A percentile compares a stretch with the other conserved stretches of the same genome.
Evolutionary conservation across 2,329 filamentous ascomycete genomes (phyloP).

Genomic region (Pseudocercospora musae): DNA sequence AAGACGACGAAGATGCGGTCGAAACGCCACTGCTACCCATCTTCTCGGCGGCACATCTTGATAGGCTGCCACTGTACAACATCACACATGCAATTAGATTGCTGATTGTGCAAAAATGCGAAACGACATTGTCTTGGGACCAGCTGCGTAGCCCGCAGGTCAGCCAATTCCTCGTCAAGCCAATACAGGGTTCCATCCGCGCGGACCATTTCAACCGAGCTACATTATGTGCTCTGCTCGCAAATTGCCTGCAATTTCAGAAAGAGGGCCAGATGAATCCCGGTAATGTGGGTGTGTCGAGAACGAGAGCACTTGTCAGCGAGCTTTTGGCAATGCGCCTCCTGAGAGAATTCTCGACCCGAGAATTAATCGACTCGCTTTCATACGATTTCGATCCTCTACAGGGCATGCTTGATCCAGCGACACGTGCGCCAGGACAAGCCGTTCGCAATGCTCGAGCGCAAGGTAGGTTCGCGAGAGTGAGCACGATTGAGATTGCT

Average conservation of each 20-base stretch:
- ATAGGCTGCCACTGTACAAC: slow-evolving; percentile 82
- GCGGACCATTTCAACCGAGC: slow-evolving; percentile 79
- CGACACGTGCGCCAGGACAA: slow-evolving; percentile 32
- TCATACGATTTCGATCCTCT: slow-evolving; percentile 94
- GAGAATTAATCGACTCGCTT: slow-evolving; percentile 88
- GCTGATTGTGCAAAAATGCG: slow-evolving; percentile 77
- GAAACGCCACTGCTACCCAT: slow-evolving; percentile 65
- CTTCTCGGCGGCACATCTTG: slow-evolving; percentile 75
- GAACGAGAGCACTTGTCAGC: slow-evolving; percentile 81
- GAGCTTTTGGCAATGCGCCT: slow-evolving; percentile 87
- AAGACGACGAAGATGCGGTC: slow-evolving; percentile 44
- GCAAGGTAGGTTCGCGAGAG: slow-evolving; percentile 64
- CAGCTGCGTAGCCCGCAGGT: slow-evolving; percentile 93
- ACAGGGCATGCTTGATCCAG: slow-evolving; percentile 65
- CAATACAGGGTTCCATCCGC: slow-evolving; percentile 86
- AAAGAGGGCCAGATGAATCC: slow-evolving; percentile 82
- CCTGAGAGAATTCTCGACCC: slow-evolving; percentile 81
- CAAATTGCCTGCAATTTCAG: slow-evolving; percentile 88
- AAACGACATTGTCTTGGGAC: slow-evolving; percentile 91
- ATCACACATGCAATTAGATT: slow-evolving; percentile 87
- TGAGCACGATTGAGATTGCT: slow-evolving; percentile 87
- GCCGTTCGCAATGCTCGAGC: slow-evolving; percentile 35
- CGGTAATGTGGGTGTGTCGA: slow-evolving; percentile 78
- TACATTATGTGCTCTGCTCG: slow-evolving; percentile 84
- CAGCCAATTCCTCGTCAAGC: slow-evolving; percentile 92